Conservation (phyloP, 2,329 filamentous ascomycete species). For the Fusarium miscanthi region DNA sequence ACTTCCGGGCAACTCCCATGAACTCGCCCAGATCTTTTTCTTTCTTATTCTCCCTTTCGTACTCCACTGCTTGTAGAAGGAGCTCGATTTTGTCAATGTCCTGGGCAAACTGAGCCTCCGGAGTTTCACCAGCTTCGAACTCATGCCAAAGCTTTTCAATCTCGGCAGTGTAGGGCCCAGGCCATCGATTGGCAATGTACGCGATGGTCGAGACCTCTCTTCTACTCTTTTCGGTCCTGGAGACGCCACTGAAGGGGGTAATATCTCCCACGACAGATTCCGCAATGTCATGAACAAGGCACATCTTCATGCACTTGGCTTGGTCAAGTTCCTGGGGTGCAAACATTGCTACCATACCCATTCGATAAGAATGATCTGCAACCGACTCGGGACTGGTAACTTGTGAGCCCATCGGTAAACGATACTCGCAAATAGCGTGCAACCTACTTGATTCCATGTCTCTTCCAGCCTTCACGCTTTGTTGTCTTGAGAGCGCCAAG, state of each 20-base stretch:
- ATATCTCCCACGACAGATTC: conserved; percentile 97
- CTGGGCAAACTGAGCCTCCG: conserved; percentile 90
- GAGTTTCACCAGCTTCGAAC: conserved; percentile 87
- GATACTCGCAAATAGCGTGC: neutral
- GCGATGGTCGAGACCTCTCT: conserved; percentile 91
- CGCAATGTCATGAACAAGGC: conserved; percentile 96
- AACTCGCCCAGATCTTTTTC: conserved; percentile 86
- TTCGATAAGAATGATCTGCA: conserved; percentile 98
- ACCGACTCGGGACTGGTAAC: conserved; percentile 81
- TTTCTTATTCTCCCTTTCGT: conserved; percentile 78
- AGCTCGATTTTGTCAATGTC: conserved; percentile 98
- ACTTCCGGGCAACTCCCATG: conserved; percentile 76
- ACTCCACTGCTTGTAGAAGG: conserved; percentile 94
- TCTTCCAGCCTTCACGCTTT: conserved; percentile 93
- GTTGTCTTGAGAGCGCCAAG: conserved; percentile 94
- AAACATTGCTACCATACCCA: conserved; percentile 95
- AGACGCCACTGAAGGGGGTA: conserved; percentile 88
- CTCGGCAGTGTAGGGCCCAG: conserved; percentile 74
- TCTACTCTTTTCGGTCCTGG: conserved; percentile 87
- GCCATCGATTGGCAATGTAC: conserved; percentile 78
- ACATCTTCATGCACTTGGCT: conserved; percentile 90
- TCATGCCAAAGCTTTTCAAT: conserved; percentile 89
- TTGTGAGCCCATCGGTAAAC: neutral
- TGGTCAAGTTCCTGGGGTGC: conserved; percentile 81
- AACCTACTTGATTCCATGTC: conserved; percentile 74